Evolutionary conservation across 2,329 filamentous ascomycete species (phyloP).

Genomic region (Grosmannia clavigera): DNA sequence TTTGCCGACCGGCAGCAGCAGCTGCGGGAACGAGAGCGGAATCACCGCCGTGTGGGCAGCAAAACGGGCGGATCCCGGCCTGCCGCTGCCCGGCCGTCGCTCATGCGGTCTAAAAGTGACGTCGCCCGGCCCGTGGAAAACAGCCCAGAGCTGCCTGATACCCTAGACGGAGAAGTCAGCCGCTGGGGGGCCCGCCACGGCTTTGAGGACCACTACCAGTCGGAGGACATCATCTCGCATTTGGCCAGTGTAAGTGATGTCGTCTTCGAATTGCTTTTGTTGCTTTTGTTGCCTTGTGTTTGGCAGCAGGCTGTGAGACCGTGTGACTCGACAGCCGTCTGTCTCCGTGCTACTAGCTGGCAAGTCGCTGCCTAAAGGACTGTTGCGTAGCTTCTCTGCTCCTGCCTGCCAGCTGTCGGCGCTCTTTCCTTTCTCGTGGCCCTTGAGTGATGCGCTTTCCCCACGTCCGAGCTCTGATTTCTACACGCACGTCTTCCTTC

Average conservation of each 20-base stretch:
- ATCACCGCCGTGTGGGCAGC: not conserved
- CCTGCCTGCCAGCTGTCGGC: too few species aligned
- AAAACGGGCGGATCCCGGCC: slow-evolving; percentile 1
- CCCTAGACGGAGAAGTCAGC: slow-evolving; percentile 19
- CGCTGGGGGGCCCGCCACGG: slow-evolving; percentile 60
- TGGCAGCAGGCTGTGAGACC: too few species aligned
- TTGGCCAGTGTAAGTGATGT: slow-evolving; percentile 57
- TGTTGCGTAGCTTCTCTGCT: not conserved
- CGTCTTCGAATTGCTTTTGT: not conserved
- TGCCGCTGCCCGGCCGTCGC: slow-evolving; percentile 30
- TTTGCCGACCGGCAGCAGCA: not conserved
- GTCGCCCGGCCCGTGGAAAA: slow-evolving; percentile 26
- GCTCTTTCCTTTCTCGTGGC: not conserved
- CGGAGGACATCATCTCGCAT: slow-evolving; percentile 75
- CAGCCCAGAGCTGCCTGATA: slow-evolving; percentile 18
- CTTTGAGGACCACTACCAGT: slow-evolving; percentile 86
- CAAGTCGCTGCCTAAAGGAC: not conserved
- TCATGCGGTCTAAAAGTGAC: slow-evolving; percentile 46
- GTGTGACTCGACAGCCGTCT: too few species aligned
- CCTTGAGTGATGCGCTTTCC: not conserved
- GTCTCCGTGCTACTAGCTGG: too few species aligned
- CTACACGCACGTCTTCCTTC: not conserved
- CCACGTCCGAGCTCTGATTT: too few species aligned
- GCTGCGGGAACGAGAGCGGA: slow-evolving; percentile 19
- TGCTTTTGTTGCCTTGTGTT: not conserved